Percentiles rank a stretch among this genome's conserved stretches.
These are phyloP conservation scores for Isoetes engelmannii DNA, from an alignment of 83 land plant species.

Conservation along the genomic window DNA sequence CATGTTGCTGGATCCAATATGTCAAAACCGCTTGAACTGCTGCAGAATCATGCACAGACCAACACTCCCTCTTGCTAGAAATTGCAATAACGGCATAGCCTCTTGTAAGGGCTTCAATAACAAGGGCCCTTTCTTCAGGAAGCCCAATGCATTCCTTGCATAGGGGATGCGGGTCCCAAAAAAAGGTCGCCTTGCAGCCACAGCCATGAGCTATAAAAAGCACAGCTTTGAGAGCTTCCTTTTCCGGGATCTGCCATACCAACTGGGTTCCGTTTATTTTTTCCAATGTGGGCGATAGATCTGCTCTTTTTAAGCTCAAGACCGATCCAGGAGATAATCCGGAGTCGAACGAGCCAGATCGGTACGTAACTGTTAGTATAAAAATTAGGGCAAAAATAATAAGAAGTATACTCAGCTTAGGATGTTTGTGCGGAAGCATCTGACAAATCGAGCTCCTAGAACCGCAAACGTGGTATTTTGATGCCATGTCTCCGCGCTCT, in stretches of 20 bases:
- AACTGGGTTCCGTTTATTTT: constrained; percentile 57
- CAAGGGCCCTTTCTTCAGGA: constrained; percentile 70
- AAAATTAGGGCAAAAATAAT: constrained; percentile 4
- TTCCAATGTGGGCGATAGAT: constrained; percentile 35
- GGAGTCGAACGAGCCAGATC: constrained; percentile 1
- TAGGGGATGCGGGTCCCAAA: constrained; percentile 62
- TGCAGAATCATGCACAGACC: constrained; percentile 50
- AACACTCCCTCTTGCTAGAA: constrained; percentile 59
- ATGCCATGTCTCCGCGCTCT: too few relatives aligned
- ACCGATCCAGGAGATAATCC: constrained; percentile 1
- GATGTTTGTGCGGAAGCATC: too few relatives aligned
- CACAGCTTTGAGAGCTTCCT: constrained; percentile 63
- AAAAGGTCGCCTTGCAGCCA: constrained; percentile 53
- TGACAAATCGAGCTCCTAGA: too few relatives aligned
- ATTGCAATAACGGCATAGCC: constrained; percentile 69
- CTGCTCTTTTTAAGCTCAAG: constrained; percentile 31
- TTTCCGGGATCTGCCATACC: constrained; percentile 66
- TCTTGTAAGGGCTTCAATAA: constrained; percentile 45
- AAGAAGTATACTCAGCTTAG: too few relatives aligned
- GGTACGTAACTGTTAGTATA: not conserved
- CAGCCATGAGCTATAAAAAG: constrained; percentile 92
- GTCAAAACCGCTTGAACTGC: constrained; percentile 41
- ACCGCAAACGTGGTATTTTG: too few relatives aligned
- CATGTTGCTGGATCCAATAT: constrained; percentile 48
- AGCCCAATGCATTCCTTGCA: constrained; percentile 71